A percentile compares a stretch with the other conserved stretches of the same genome.
These are phyloP conservation scores for Sugiyamaella smithiae DNA, from an alignment of 805 yeast genomes.

Conservation along the genomic window DNA sequence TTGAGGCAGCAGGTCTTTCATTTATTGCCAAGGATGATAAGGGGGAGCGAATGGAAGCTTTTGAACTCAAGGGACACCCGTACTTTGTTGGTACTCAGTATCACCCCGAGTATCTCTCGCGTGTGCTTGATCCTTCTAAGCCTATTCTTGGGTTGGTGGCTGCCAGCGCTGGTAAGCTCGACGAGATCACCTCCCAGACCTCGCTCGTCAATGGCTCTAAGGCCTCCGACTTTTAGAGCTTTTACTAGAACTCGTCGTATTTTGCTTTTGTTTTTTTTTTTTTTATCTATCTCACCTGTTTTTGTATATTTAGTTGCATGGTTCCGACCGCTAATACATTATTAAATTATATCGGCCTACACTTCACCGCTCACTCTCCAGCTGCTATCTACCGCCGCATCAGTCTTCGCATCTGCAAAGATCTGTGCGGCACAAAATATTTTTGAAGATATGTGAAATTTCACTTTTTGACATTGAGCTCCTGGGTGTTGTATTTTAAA, in stretches of 20 bases:
- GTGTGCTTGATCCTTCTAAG: constrained; percentile 93
- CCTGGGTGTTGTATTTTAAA: not conserved
- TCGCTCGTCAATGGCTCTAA: not conserved
- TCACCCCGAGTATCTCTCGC: constrained; percentile 96
- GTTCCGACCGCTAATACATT: constrained; percentile 2
- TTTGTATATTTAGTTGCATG: not conserved
- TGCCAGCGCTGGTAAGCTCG: constrained; percentile 83
- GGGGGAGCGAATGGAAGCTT: constrained; percentile 88
- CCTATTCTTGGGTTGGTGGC: constrained; percentile 97
- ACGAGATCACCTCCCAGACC: constrained; percentile 47
- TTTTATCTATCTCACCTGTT: not conserved
- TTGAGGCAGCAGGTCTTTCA: constrained; percentile 76
- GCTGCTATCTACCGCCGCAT: not conserved
- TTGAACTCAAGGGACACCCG: constrained; percentile 83
- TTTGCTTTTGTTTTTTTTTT: not conserved
- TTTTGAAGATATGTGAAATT: constrained; percentile 76
- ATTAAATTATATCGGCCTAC: not conserved
- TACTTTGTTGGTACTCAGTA: constrained; percentile 94
- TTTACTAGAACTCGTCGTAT: not conserved
- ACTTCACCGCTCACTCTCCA: not conserved
- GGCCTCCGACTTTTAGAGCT: not conserved
- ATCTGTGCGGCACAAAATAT: constrained; percentile 45
- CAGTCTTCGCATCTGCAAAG: not conserved
- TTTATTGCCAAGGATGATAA: constrained; percentile 94
- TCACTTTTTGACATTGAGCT: not conserved